Percentiles rank a stretch among this genome's conserved stretches.
Evolutionary conservation across 2,329 filamentous ascomycete genomes (phyloP).

Genomic region (Xylariomycetidae sp.): DNA sequence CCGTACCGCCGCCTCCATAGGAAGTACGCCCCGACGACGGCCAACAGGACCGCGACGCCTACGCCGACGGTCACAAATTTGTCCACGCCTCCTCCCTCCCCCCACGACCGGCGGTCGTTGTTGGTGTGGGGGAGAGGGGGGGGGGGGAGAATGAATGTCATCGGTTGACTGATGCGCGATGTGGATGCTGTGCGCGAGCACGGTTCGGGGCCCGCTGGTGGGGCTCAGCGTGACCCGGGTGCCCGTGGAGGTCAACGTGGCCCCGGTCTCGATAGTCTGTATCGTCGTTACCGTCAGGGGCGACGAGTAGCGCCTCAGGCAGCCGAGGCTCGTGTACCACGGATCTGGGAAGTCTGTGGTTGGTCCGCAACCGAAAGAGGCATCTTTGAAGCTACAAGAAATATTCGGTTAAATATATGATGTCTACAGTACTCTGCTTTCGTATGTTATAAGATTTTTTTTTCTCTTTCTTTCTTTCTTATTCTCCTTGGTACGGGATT

Average conservation of each 20-base stretch:
- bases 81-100: too few relatives aligned
- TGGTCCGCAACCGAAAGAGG: slow-evolving; percentile 1
- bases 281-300: slow-evolving; percentile 1
- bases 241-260: not conserved
- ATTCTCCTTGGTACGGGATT: too few relatives aligned
- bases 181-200: slow-evolving; percentile 7
- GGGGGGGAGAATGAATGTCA: too few relatives aligned
- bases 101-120: too few relatives aligned
- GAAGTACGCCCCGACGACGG: slow-evolving; percentile 3
- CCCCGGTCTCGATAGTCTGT: slow-evolving; percentile 1
- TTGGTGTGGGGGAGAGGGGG: too few relatives aligned
- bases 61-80: slow-evolving; percentile 8
- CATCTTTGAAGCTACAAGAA: too few relatives aligned
- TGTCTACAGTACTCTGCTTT: too few relatives aligned
- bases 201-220: slow-evolving; percentile 2
- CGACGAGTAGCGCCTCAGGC: slow-evolving; percentile 2
- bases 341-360: not conserved
- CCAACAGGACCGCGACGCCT: slow-evolving; percentile 5
- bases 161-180: slow-evolving; percentile 3
- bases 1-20: slow-evolving; percentile 7
- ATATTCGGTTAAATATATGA: too few relatives aligned
- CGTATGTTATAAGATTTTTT: too few relatives aligned
- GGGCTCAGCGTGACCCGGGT: not conserved
- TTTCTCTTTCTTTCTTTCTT: too few relatives aligned
- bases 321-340: slow-evolving; percentile 6